A percentile compares a stretch with the other conserved stretches of the same genome.
Conservation (phyloP, 768 basidiomycete genomes). For the Boletus tylopilopsis region DNA sequence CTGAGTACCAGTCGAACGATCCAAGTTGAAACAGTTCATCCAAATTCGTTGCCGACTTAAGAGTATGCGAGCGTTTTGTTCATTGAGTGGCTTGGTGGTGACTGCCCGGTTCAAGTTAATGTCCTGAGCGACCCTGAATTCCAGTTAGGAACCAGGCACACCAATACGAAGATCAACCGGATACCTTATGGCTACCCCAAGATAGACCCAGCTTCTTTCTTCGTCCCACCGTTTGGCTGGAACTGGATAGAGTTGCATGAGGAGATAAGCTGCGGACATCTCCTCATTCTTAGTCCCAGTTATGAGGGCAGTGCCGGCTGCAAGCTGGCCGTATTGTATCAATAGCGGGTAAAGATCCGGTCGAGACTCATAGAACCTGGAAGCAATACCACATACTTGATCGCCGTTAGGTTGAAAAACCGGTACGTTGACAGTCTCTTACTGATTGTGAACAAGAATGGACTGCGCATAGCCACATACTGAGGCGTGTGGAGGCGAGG, state of each 20-base stretch:
- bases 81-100: slow-evolving; percentile 70
- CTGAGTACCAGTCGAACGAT: slow-evolving; percentile 83
- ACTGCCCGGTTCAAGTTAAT: slow-evolving; percentile 81
- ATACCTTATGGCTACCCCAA: slow-evolving; percentile 84
- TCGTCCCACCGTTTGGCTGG: slow-evolving; percentile 83
- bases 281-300: slow-evolving; percentile 80
- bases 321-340: slow-evolving; percentile 73
- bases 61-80: slow-evolving; percentile 79
- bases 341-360: slow-evolving; percentile 65
- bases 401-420: slow-evolving; percentile 5
- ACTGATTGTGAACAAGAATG: slow-evolving; percentile 92
- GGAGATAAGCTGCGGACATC: slow-evolving; percentile 78
- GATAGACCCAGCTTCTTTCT: slow-evolving; percentile 85
- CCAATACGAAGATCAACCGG: slow-evolving; percentile 3
- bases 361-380: slow-evolving; percentile 71
- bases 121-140: slow-evolving; percentile 75
- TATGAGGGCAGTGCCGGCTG: slow-evolving; percentile 74
- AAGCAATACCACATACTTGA: slow-evolving; percentile 83
- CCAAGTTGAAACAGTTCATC: slow-evolving; percentile 88
- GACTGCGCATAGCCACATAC: slow-evolving; percentile 74
- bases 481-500: slow-evolving; percentile 82
- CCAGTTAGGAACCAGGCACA: slow-evolving; percentile 4
- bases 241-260: slow-evolving; percentile 72
- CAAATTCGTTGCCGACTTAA: slow-evolving; percentile 88
- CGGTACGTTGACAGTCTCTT: slow-evolving; percentile 33